These are phyloP conservation scores for Thelephora ganbajun DNA, from an alignment of 768 basidiomycete genomes.

Conservation along the genomic window DNA sequence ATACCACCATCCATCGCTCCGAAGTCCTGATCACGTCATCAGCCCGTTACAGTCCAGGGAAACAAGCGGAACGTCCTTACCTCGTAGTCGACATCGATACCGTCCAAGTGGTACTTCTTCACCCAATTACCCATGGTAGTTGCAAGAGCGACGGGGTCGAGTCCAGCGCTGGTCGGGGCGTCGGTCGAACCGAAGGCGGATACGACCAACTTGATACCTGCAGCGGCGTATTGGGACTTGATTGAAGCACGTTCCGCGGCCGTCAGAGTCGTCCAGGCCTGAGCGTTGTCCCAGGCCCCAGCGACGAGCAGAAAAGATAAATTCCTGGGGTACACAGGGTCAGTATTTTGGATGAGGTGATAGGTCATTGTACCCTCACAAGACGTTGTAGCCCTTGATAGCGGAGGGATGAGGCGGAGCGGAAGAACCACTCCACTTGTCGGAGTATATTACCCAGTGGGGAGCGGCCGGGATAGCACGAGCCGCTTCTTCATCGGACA, in stretches of 20 bases:
- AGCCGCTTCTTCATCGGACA: no score
- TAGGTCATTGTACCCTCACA: slow-evolving; percentile 22
- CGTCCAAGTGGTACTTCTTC: slow-evolving; percentile 31
- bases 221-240: slow-evolving; percentile 38
- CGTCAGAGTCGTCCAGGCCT: slow-evolving; percentile 37
- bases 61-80: slow-evolving; percentile 8
- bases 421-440: slow-evolving; percentile 26
- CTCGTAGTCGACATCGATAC: slow-evolving; percentile 43
- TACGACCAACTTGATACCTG: slow-evolving; percentile 49
- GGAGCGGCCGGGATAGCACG: slow-evolving; percentile 30
- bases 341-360: background rate
- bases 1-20: slow-evolving; percentile 38
- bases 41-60: background rate
- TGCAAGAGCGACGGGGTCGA: slow-evolving; percentile 25
- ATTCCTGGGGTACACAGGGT: slow-evolving; percentile 15
- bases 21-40: slow-evolving; percentile 34
- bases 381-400: slow-evolving; percentile 45
- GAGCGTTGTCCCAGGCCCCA: slow-evolving; percentile 47
- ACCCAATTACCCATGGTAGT: slow-evolving; percentile 32
- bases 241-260: slow-evolving; percentile 30
- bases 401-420: slow-evolving; percentile 34
- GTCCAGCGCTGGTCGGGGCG: slow-evolving; percentile 26
- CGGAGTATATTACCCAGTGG: slow-evolving; percentile 32
- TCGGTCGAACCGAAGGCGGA: slow-evolving; percentile 47
- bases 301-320: slow-evolving; percentile 41